Conservation (phyloP, 352 stramenopile species). For the Elongisporangium undulatum region DNA sequence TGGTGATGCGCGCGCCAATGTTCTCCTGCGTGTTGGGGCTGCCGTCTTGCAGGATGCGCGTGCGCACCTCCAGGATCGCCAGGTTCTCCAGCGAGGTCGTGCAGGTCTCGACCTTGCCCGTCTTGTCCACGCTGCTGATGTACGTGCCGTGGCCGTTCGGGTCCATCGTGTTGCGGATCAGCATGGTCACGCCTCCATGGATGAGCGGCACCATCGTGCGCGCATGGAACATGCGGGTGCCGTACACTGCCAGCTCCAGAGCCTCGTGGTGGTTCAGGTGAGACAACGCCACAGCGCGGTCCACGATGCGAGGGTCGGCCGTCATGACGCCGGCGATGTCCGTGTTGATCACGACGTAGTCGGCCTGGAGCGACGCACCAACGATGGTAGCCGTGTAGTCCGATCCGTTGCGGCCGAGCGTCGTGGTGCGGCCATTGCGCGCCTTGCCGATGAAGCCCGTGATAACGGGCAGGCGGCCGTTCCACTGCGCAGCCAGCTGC, state of each 20-base stretch:
- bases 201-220: conserved; percentile 85
- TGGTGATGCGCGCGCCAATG: conserved; percentile 70
- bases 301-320: conserved; percentile 70
- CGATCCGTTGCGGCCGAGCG: conserved; percentile 74
- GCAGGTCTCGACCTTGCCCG: conserved; percentile 62
- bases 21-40: conserved; percentile 55
- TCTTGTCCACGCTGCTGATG: conserved; percentile 60
- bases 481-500: conserved; percentile 33
- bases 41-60: conserved; percentile 71
- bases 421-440: conserved; percentile 64
- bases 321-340: conserved; percentile 85
- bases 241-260: conserved; percentile 77
- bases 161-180: conserved; percentile 85
- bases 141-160: conserved; percentile 74
- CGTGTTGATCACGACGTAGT: conserved; percentile 86
- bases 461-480: conserved; percentile 52
- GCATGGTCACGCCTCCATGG: conserved; percentile 73
- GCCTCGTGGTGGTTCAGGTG: conserved; percentile 81
- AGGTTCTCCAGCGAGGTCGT: conserved; percentile 82
- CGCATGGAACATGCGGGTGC: conserved; percentile 81
- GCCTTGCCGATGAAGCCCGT: conserved; percentile 75
- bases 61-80: conserved; percentile 73
- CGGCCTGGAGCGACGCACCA: conserved; percentile 48
- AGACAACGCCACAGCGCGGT: conserved; percentile 61
- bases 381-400: conserved; percentile 86